Conservation (phyloP, 495 filamentous ascomycete genomes). For the Penicillium flavigenum region DNA sequence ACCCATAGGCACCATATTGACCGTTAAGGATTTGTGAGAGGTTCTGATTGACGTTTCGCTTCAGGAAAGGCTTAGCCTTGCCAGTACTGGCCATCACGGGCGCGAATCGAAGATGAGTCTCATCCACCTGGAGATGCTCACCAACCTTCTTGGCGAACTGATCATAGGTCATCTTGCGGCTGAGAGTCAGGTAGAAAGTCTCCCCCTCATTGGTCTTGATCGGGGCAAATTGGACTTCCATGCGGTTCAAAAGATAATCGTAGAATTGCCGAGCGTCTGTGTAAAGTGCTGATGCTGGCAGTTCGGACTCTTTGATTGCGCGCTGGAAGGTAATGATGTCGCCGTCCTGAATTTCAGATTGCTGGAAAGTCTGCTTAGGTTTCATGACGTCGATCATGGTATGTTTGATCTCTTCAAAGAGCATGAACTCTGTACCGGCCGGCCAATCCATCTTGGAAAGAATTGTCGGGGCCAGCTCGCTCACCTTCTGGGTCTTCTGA, state of each 20-base stretch:
- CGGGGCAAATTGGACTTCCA: slow-evolving; percentile 57
- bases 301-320: slow-evolving; percentile 59
- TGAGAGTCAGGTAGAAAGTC: slow-evolving; percentile 71
- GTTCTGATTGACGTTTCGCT: slow-evolving; percentile 63
- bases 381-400: slow-evolving; percentile 96
- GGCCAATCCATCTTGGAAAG: slow-evolving; percentile 85
- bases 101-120: slow-evolving; percentile 86
- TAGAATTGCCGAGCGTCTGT: slow-evolving; percentile 81
- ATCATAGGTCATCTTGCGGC: slow-evolving; percentile 87
- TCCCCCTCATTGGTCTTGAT: slow-evolving; percentile 44
- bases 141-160: slow-evolving; percentile 83
- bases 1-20: slow-evolving; percentile 59
- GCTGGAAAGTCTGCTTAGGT: slow-evolving; percentile 78
- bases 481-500: slow-evolving; percentile 79
- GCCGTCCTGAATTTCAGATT: slow-evolving; percentile 93
- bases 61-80: slow-evolving; percentile 72
- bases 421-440: slow-evolving; percentile 55
- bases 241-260: slow-evolving; percentile 84
- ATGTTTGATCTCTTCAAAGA: slow-evolving; percentile 98
- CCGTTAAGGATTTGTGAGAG: slow-evolving; percentile 71
- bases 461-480: slow-evolving; percentile 79
- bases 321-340: slow-evolving; percentile 96
- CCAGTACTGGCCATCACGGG: slow-evolving; percentile 73
- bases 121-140: slow-evolving; percentile 71
- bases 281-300: slow-evolving; percentile 46